Conservation (phyloP, 345 rosid genomes). For the Moricandia moricandioides region DNA sequence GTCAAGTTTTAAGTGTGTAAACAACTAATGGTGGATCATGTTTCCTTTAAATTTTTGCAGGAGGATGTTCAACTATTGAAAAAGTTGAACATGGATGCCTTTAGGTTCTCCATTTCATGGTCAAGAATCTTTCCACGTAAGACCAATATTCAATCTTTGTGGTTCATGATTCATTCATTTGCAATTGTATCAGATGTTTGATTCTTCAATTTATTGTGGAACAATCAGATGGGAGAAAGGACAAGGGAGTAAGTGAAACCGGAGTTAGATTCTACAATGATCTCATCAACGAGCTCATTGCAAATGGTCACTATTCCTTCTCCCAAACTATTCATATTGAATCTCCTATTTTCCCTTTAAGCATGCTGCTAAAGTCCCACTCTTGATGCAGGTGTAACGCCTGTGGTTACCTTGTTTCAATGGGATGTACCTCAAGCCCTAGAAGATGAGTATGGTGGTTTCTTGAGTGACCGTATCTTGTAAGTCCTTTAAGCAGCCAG, state of each 20-base stretch:
- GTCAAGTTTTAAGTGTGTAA: neutral
- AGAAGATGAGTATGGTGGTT: constrained; percentile 36
- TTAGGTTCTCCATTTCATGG: constrained; percentile 60
- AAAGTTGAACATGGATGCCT: constrained; percentile 42
- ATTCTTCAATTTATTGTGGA: neutral
- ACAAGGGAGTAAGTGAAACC: constrained; percentile 42
- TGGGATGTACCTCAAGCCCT: constrained; percentile 42
- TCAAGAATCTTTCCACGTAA: constrained; percentile 50
- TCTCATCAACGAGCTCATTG: constrained; percentile 49
- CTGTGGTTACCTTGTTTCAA: constrained; percentile 38
- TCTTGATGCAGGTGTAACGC: constrained; percentile 31
- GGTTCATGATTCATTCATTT: neutral
- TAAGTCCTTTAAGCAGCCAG: constrained; percentile 9
- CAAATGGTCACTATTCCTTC: too few species aligned
- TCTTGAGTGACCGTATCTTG: constrained; percentile 33
- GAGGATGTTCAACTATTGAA: constrained; percentile 45
- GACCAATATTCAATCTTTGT: neutral
- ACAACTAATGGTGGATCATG: neutral
- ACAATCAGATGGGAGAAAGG: constrained; percentile 44
- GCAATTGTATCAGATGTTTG: neutral
- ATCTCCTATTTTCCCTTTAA: neutral
- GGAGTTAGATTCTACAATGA: constrained; percentile 55
- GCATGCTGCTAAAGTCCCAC: neutral
- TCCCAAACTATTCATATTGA: neutral
- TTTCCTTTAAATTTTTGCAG: constrained; percentile 23